phyloP scores from a whole-genome alignment of 2,329 filamentous ascomycete genomes.

The Rutstroemia sydowiana region DNA sequence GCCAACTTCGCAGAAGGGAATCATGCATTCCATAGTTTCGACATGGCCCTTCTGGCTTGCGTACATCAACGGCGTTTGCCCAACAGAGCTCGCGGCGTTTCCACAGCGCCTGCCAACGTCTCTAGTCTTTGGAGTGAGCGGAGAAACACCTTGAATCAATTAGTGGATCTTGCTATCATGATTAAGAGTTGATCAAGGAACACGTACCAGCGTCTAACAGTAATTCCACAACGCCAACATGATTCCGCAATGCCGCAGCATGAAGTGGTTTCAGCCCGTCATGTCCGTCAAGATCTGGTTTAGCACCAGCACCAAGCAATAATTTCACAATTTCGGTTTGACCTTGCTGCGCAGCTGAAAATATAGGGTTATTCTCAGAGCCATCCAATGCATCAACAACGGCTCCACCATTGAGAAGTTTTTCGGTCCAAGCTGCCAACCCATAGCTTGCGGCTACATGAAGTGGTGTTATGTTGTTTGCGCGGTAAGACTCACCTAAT shows the following conservation, averaged over 20 bases:
- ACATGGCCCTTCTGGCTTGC: slow-evolving; percentile 26
- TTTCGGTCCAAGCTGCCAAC: slow-evolving; percentile 9
- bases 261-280: slow-evolving; percentile 32
- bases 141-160: slow-evolving; percentile 21
- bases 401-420: slow-evolving; percentile 6
- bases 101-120: not conserved
- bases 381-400: slow-evolving; percentile 11
- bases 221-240: slow-evolving; percentile 23
- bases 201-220: slow-evolving; percentile 31
- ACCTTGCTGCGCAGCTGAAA: slow-evolving; percentile 21
- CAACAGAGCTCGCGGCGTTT: not conserved
- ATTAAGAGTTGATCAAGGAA: not conserved
- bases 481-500: slow-evolving; percentile 13
- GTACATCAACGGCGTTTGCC: slow-evolving; percentile 29
- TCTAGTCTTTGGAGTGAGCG: slow-evolving; percentile 25
- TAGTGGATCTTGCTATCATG: not conserved
- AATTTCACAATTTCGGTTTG: slow-evolving; percentile 9
- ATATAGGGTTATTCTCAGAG: slow-evolving; percentile 14
- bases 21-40: slow-evolving; percentile 13
- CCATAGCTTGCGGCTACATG: slow-evolving; percentile 16
- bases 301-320: slow-evolving; percentile 14
- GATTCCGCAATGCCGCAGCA: slow-evolving; percentile 29
- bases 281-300: slow-evolving; percentile 21
- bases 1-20: not conserved
- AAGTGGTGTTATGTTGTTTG: slow-evolving; percentile 15